Evolutionary conservation across 2,329 filamentous ascomycete genomes (phyloP).

Genomic region (Trichoderma sp.): DNA sequence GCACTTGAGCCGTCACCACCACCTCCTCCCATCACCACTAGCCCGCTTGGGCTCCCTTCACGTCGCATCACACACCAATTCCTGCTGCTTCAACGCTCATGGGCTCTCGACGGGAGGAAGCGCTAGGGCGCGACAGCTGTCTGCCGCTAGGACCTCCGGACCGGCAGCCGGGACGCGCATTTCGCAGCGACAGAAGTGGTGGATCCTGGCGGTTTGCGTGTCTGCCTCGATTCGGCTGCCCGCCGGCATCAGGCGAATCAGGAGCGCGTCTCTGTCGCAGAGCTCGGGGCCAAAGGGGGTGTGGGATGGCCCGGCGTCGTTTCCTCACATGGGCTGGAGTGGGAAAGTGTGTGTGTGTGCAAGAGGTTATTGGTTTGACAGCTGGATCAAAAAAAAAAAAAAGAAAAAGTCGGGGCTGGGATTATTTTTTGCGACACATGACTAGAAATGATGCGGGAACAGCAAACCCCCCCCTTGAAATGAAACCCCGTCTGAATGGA

Average conservation of each 20-base stretch:
- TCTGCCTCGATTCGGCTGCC: not conserved
- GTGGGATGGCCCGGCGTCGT: not conserved
- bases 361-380: not conserved
- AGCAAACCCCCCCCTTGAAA: not conserved
- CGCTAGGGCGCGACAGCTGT: slow-evolving; percentile 8
- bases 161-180: slow-evolving; percentile 2
- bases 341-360: not conserved
- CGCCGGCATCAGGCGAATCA: not conserved
- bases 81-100: not conserved
- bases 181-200: not conserved
- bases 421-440: not conserved
- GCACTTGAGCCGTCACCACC: slow-evolving; percentile 6
- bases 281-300: not conserved
- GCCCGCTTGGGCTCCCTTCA: not conserved
- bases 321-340: not conserved
- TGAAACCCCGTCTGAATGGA: not conserved
- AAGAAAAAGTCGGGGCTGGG: not conserved
- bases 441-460: not conserved
- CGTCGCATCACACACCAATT: not conserved
- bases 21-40: not conserved
- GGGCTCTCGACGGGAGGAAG: slow-evolving; percentile 8
- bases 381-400: not conserved
- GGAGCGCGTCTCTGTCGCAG: not conserved
- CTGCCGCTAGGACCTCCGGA: slow-evolving; percentile 13
- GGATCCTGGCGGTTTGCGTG: not conserved